A percentile compares a stretch with the other conserved stretches of the same genome.
Evolutionary conservation across 176 grass and related monocot genomes (phyloP).

Genomic region (Ampelocalamus luodianensis): DNA sequence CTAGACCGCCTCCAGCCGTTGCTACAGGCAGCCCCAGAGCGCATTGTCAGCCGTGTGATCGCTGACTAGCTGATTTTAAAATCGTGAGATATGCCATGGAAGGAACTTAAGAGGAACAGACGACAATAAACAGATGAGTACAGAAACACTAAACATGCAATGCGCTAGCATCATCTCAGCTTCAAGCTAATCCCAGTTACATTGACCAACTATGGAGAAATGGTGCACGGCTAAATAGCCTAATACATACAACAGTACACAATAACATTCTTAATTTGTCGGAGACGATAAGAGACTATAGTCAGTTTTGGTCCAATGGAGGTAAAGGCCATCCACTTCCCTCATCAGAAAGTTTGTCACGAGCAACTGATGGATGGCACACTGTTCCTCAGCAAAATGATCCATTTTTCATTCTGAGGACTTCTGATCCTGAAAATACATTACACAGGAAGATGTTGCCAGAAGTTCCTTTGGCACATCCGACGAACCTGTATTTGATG

Average conservation of each 20-base stretch:
- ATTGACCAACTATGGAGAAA: constrained; percentile 4
- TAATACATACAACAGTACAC: constrained; percentile 36
- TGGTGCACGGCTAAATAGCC: not conserved
- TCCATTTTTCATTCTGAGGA: not conserved
- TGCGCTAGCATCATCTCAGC: not conserved
- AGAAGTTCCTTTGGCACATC: constrained; percentile 6
- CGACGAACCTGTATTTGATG: not conserved
- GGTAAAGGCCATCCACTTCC: constrained; percentile 15
- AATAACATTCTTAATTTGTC: not conserved
- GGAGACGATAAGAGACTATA: not conserved
- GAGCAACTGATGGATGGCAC: not conserved
- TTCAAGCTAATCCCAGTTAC: constrained; percentile 24
- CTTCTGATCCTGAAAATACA: constrained; percentile 25
- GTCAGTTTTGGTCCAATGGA: not conserved
- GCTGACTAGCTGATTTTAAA: not conserved
- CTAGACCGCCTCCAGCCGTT: not conserved
- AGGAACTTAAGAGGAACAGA: not conserved
- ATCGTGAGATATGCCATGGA: not conserved
- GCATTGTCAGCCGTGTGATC: not conserved
- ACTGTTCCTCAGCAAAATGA: not conserved
- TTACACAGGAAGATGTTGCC: not conserved
- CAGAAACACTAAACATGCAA: constrained; percentile 8
- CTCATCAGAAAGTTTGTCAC: not conserved
- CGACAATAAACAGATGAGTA: not conserved
- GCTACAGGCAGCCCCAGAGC: not conserved